Base-by-base conservation (phyloP, 2,329 filamentous ascomycete species). In the Phoma sp. region DNA sequence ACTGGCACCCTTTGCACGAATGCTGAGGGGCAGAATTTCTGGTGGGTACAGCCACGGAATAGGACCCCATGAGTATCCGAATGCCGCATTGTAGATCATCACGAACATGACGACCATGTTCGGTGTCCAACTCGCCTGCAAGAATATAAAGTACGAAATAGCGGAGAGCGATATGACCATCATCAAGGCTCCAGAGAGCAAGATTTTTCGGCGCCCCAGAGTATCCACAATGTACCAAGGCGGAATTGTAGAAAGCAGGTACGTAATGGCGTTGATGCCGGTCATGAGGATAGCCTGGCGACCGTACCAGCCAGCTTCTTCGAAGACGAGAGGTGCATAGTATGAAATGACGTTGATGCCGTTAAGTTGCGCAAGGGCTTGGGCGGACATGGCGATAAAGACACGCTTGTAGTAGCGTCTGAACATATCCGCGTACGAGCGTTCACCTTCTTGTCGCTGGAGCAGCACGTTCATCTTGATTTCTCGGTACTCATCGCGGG, bases 341-440 rank as follows among this genome's bases (percentile, higher is more conserved):
- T 98, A 99, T 1, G 94, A 98, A 61, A 99, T 99, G 73, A 99
- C 95, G 77, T 99, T 99, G 80, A 99, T 99, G 63, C 95, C 95
- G 79, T 98, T 98, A 49, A 99, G 86, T 77, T 99, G 95, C 25
- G 95, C 95, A 62, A 99, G 85, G 6, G 88, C 92, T 77, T 98
- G 95, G 4, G 95, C 95, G 31, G 94, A 98, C 95, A 98, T 98
- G 77, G 95, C 95, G 74, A 98, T 98, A 71, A 98, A 92, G 62
- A 98, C 94, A 48, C 95, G 91, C 69, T 90, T 95, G 72, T 84
- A 85, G 80, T 98, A 98, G 60, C 91, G 87, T 69, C 85, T 88
- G 82, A 98, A 99, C 95, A 99, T 99, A 60, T 98, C 95, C 35
- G 77, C 67, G 76, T 98, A 99, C 0, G 90, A 87, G 64, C 95